A percentile compares a stretch with the other conserved stretches of the same genome.
phyloP scores from a whole-genome alignment of 2,329 filamentous ascomycete species.

The Drechslerella dactyloides region DNA sequence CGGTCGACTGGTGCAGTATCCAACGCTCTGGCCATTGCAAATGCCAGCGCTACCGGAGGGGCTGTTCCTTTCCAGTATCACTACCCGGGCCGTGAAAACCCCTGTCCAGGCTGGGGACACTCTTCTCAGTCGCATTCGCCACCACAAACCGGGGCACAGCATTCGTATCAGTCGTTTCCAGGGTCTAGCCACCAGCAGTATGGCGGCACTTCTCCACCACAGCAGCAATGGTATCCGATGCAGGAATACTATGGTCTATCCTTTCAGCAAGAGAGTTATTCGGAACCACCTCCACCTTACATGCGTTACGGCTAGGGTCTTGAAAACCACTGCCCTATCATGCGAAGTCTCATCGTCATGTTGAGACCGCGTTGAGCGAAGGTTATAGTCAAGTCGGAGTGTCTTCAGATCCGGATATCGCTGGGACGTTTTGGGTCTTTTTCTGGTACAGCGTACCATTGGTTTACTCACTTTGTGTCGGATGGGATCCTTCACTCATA shows the following conservation, averaged over 20 bases:
- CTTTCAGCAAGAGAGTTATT: constrained; percentile 14
- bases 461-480: too few species aligned
- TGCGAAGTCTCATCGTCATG: too few species aligned
- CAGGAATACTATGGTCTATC: constrained; percentile 40
- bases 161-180: not conserved
- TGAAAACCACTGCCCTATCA: too few species aligned
- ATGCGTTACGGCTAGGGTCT: constrained; percentile 44
- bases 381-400: too few species aligned
- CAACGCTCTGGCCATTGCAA: constrained; percentile 28
- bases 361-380: too few species aligned
- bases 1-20: constrained; percentile 23
- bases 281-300: constrained; percentile 44
- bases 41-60: constrained; percentile 35
- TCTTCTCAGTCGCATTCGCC: constrained; percentile 19
- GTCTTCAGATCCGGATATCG: too few species aligned
- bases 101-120: constrained; percentile 24
- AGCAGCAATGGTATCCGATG: constrained; percentile 37
- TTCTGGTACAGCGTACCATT: too few species aligned
- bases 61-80: constrained; percentile 44
- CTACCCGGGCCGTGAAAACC: constrained; percentile 35
- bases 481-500: too few species aligned
- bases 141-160: constrained; percentile 10
- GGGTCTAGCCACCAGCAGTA: not conserved
- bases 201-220: not conserved
- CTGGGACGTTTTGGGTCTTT: too few species aligned